These are phyloP conservation scores for Monosporascus sp. DNA, from an alignment of 2,329 filamentous ascomycete species.

Conservation along the genomic window DNA sequence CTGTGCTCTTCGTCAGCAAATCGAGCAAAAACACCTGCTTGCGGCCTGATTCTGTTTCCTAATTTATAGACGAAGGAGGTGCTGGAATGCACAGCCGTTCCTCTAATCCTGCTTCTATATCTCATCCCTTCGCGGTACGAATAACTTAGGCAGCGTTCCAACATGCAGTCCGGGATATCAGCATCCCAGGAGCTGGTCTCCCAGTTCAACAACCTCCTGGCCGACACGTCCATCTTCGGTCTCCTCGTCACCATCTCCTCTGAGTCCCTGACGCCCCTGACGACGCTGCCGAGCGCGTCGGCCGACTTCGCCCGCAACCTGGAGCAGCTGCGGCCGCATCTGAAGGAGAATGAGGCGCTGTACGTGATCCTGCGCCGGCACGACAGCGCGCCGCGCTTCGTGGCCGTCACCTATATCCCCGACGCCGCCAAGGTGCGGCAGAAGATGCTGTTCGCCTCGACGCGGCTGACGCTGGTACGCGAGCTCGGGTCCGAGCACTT, in stretches of 20 bases:
- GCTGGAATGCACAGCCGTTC: too few species aligned
- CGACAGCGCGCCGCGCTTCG: conserved; percentile 50
- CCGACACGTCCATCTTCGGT: conserved; percentile 56
- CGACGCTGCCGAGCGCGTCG: conserved; percentile 46
- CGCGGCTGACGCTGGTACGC: conserved; percentile 66
- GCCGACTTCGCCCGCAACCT: conserved; percentile 61
- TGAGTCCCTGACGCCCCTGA: conserved; percentile 61
- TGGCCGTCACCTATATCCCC: conserved; percentile 73
- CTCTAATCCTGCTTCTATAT: not conserved
- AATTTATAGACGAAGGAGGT: too few species aligned
- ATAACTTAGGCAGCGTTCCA: conserved; percentile 13
- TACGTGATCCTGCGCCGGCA: conserved; percentile 72
- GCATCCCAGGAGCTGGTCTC: conserved; percentile 72
- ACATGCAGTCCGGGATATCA: conserved; percentile 78
- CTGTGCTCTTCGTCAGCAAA: too few species aligned
- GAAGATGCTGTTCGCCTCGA: conserved; percentile 82
- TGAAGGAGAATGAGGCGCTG: conserved; percentile 61
- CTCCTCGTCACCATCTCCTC: conserved; percentile 65
- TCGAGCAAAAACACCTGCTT: too few species aligned
- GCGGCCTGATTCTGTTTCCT: too few species aligned
- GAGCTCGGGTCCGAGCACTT: conserved; percentile 77
- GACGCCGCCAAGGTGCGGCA: conserved; percentile 73
- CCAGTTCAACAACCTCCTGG: conserved; percentile 66
- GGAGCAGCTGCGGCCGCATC: conserved; percentile 52
- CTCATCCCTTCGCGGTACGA: not conserved